Evolutionary conservation across 2,329 filamentous ascomycete genomes (phyloP), one percentile per base, ranked within the genome.

Genomic region (Orbilia ellipsospora): DNA sequence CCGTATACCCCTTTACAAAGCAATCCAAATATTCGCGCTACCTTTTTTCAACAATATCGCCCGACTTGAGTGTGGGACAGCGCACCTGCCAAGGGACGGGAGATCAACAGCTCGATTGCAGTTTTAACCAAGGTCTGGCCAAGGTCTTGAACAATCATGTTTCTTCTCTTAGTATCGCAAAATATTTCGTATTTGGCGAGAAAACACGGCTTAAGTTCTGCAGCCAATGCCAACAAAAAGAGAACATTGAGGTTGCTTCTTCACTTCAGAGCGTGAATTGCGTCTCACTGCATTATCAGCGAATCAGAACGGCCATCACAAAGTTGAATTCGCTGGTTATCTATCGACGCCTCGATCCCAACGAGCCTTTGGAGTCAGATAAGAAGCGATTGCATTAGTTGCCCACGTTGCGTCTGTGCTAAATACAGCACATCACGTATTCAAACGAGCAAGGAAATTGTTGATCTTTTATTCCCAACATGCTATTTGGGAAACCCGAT

Each of bases 121-220:
- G 15, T 48, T 52, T 23, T 12, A 23, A 23, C 65, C 55, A 61
- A 68, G 56, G 13, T 51, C 45, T 8, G 26, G 57, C 66, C 59
- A 72, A 68, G 64, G 65, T 48, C 65, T 68, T 68, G 65, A 68
- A 15, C 10, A 23, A 23, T 52, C 18, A n/a, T 23, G n/a, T 44
- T 12, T 18, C 51, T 13, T 15, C 16, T 42, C 63, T 59, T 67
- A 54, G 44, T 36, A 28, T 5, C 13, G 6, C 51, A 44, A 18
- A 44, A 31, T 15, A 54, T n/a, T 63, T 42, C 60, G 20, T 28
- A 13, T 12, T 23, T 13, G 48, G 18, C 7, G 20, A 18, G 18
- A 18, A n/a, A 13, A 18, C 5, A 12, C 6, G 31, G 54, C 54
- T 56, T n/a, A 56, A 51, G 20, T 16, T 18, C 42, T 59, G 6